Percentiles rank a stretch among this genome's conserved stretches.
These are phyloP conservation scores for Penicillium sp. DNA, from an alignment of 2,329 filamentous ascomycete species.

Conservation along the genomic window DNA sequence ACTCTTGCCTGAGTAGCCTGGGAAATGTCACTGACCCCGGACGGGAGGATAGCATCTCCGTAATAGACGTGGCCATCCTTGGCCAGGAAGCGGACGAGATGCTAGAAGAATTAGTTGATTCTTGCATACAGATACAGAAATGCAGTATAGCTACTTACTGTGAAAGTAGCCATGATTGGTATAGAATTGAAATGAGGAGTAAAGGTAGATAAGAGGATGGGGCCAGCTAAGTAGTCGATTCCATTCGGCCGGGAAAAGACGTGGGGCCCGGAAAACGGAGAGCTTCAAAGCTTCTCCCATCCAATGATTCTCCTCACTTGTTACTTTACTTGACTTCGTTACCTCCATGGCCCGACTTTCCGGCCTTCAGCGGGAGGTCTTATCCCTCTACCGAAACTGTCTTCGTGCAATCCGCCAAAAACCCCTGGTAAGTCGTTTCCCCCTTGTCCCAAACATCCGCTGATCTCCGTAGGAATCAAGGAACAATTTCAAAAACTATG, in stretches of 20 bases:
- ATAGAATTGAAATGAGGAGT: not conserved
- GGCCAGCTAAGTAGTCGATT: not conserved
- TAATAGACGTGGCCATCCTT: conserved; percentile 66
- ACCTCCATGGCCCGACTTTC: conserved; percentile 53
- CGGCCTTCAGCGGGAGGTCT: conserved; percentile 83
- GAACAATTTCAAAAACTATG: conserved; percentile 40
- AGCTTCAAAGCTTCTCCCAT: conserved; percentile 6
- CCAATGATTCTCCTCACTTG: conserved; percentile 5
- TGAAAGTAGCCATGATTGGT: conserved; percentile 44
- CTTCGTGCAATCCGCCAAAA: conserved; percentile 77
- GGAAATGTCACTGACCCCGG: conserved; percentile 56
- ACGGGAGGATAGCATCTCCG: conserved; percentile 66
- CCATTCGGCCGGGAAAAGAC: conserved; percentile 29
- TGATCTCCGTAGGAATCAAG: conserved; percentile 33
- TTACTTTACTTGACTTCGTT: conserved; percentile 2
- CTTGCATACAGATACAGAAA: not conserved
- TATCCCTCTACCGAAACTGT: conserved; percentile 80
- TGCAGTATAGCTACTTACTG: conserved; percentile 33
- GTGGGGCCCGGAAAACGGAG: conserved; percentile 22
- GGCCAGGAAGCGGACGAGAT: conserved; percentile 68
- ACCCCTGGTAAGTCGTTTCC: conserved; percentile 55
- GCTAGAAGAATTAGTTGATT: conserved; percentile 42
- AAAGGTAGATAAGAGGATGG: not conserved
- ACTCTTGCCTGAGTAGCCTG: conserved; percentile 58
- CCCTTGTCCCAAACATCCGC: not conserved